Evolutionary conservation across 805 yeast genomes (phyloP).

Genomic region (Blastobotrys chiropterorum): DNA sequence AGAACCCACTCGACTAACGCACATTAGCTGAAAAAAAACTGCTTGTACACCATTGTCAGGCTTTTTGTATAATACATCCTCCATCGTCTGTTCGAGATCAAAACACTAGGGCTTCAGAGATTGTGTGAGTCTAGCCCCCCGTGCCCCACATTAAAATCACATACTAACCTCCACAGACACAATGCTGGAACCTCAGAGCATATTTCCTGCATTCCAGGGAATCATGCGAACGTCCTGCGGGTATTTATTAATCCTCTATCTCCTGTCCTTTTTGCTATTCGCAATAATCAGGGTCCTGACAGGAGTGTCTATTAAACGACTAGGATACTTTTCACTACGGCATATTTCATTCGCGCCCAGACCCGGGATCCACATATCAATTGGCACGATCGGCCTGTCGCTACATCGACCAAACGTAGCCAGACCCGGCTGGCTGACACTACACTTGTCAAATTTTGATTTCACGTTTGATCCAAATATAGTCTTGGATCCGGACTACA

Average conservation of each 20-base stretch:
- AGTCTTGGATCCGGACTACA: constrained; percentile 14
- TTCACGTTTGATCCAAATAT: constrained; percentile 26
- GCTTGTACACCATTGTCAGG: no score
- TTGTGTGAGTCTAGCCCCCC: no score
- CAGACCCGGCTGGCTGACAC: constrained; percentile 35
- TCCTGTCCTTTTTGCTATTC: constrained; percentile 32
- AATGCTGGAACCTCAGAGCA: not conserved
- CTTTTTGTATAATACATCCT: no score
- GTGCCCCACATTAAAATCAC: no score
- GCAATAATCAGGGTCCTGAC: constrained; percentile 35
- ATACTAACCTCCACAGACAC: no score
- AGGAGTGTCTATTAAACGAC: constrained; percentile 36
- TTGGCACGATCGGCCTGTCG: constrained; percentile 31
- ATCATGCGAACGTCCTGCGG: constrained; percentile 13
- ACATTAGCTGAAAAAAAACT: no score
- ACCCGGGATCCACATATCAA: constrained; percentile 31
- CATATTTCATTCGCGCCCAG: constrained; percentile 30
- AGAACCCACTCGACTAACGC: no score
- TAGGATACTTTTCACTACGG: constrained; percentile 36
- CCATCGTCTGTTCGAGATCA: no score
- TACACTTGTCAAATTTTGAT: constrained; percentile 29
- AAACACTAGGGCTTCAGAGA: no score
- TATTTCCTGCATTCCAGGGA: constrained; percentile 12
- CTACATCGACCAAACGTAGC: constrained; percentile 37
- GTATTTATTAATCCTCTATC: constrained; percentile 20